A percentile compares a stretch with the other conserved stretches of the same genome.
Evolutionary conservation across 2,329 filamentous ascomycete genomes (phyloP).

Genomic region (Paracamarosporium sp.): DNA sequence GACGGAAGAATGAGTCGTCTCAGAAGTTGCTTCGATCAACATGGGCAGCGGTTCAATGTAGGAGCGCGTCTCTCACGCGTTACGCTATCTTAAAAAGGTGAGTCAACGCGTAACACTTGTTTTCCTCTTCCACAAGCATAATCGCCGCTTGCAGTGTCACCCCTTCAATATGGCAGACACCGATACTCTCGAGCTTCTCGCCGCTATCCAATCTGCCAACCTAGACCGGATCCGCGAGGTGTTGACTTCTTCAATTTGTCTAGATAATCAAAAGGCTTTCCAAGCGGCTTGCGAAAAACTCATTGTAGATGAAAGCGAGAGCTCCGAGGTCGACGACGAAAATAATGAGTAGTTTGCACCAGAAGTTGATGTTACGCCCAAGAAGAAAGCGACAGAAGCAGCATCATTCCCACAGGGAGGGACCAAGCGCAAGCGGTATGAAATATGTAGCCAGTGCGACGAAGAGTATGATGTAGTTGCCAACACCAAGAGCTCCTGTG

Average conservation of each 20-base stretch:
- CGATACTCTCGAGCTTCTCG: background rate
- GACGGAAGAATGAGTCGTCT: too few relatives aligned
- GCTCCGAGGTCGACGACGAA: background rate
- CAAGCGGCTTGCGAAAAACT: too few relatives aligned
- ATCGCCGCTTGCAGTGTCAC: too few relatives aligned
- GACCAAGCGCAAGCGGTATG: slow-evolving; percentile 11
- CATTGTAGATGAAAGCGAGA: too few relatives aligned
- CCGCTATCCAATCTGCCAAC: background rate
- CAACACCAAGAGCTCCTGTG: slow-evolving; percentile 20
- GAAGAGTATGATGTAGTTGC: slow-evolving; percentile 27
- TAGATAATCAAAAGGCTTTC: background rate
- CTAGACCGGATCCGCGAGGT: background rate
- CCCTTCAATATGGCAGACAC: background rate
- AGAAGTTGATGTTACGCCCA: slow-evolving; percentile 17
- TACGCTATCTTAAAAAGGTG: too few relatives aligned
- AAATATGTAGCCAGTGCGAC: slow-evolving; percentile 28
- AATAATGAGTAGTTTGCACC: background rate
- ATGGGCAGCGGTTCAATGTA: too few relatives aligned
- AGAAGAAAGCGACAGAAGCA: background rate
- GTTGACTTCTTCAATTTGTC: background rate
- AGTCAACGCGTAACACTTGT: too few relatives aligned
- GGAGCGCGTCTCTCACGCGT: too few relatives aligned
- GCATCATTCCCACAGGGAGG: background rate
- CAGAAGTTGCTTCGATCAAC: too few relatives aligned
- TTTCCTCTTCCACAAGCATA: background rate